Conservation (phyloP, 129 eudicot genomes). For the Solidago caesia region DNA sequence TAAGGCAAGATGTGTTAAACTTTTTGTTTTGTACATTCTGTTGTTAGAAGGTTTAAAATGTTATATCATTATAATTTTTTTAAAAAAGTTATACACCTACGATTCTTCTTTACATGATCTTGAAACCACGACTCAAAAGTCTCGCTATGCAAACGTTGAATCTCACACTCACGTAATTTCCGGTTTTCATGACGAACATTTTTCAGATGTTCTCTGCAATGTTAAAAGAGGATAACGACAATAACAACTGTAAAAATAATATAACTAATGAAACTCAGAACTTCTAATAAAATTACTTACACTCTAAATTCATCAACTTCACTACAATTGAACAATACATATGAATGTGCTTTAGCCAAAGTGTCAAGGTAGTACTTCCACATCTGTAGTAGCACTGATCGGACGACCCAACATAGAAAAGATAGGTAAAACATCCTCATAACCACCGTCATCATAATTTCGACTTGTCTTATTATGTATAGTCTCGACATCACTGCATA, state of each 20-base stretch:
- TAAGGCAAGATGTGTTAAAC: not conserved
- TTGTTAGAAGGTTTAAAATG: too few species aligned
- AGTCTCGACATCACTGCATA: not conserved
- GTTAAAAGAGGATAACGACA: not conserved
- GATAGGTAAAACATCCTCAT: not conserved
- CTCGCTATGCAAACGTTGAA: conserved; percentile 11
- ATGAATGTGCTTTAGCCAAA: not conserved
- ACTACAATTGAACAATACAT: not conserved
- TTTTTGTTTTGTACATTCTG: not conserved
- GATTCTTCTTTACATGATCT: conserved; percentile 12
- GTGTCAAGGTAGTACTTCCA: not conserved
- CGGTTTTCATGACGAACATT: not conserved
- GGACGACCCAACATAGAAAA: not conserved
- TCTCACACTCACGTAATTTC: not conserved
- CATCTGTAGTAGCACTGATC: not conserved
- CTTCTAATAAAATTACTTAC: not conserved
- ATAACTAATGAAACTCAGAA: too few species aligned
- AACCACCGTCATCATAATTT: not conserved
- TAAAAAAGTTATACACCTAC: not conserved
- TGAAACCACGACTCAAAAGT: conserved; percentile 9
- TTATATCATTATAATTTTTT: not conserved
- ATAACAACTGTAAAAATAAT: too few species aligned
- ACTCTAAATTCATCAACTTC: not conserved
- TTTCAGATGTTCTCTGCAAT: conserved; percentile 1
- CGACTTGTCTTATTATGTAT: not conserved